Percentiles rank a stretch among this genome's conserved stretches.
Conservation (phyloP, 2,329 filamentous ascomycete species). For the Claviceps spartinae region DNA sequence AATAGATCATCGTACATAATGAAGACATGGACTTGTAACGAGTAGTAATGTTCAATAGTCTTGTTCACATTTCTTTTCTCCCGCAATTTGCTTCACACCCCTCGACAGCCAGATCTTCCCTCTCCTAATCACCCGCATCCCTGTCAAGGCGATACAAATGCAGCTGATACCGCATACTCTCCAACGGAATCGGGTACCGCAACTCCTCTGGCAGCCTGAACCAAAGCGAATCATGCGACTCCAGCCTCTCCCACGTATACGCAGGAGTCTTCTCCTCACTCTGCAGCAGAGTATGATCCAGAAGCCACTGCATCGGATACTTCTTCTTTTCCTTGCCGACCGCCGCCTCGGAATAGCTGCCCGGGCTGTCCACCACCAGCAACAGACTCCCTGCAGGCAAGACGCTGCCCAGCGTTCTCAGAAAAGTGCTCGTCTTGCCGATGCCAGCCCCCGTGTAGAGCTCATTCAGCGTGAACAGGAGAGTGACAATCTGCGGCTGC, state of each 20-base stretch:
- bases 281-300: constrained; percentile 65
- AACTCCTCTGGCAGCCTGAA: constrained; percentile 58
- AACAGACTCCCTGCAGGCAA: constrained; percentile 50
- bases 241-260: constrained; percentile 57
- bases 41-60: background rate
- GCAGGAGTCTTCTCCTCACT: constrained; percentile 19
- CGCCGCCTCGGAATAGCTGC: constrained; percentile 76
- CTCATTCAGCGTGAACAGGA: constrained; percentile 94
- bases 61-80: background rate
- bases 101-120: background rate
- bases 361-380: constrained; percentile 83
- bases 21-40: background rate
- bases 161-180: constrained; percentile 92
- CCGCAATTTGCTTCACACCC: background rate
- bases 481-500: constrained; percentile 49
- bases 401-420: constrained; percentile 51
- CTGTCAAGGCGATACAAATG: constrained; percentile 52
- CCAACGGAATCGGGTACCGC: constrained; percentile 70
- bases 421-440: constrained; percentile 60
- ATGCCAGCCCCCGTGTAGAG: constrained; percentile 68
- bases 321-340: constrained; percentile 48
- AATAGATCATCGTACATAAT: too few species aligned
- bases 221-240: constrained; percentile 70
- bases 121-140: background rate
- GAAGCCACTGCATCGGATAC: constrained; percentile 89